Evolutionary conservation across 2,329 filamentous ascomycete species (phyloP).

Genomic region (Fusarium ramigenum): DNA sequence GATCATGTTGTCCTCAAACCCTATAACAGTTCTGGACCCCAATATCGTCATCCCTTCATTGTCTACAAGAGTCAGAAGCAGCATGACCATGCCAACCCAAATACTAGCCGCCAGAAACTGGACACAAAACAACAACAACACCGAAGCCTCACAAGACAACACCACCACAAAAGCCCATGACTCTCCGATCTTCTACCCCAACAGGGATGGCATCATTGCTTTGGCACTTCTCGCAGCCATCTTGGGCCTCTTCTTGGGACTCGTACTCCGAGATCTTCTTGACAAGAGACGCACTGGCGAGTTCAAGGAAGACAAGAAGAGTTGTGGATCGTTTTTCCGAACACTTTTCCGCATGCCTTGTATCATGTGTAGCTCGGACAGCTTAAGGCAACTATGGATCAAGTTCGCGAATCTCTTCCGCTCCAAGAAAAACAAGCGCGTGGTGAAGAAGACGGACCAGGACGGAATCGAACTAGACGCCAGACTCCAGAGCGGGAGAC

Average conservation of each 20-base stretch:
- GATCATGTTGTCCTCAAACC: background rate
- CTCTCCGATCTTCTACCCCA: background rate
- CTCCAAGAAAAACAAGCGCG: constrained; percentile 2
- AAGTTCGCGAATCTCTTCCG: constrained; percentile 29
- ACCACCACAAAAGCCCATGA: background rate
- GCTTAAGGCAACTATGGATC: background rate
- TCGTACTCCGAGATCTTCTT: constrained; percentile 21
- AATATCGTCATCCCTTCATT: background rate
- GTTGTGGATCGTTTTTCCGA: background rate
- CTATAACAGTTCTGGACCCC: background rate
- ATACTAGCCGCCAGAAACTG: background rate
- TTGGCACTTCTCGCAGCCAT: constrained; percentile 12
- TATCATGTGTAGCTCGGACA: constrained; percentile 3
- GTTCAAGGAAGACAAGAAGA: constrained; percentile 3
- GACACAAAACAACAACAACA: background rate
- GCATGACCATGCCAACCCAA: background rate
- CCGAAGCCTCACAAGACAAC: background rate
- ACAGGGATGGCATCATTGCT: constrained; percentile 3
- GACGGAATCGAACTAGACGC: background rate
- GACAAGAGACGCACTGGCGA: constrained; percentile 22
- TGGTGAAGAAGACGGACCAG: background rate
- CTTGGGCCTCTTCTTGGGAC: background rate
- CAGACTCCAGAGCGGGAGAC: background rate
- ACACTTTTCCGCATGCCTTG: background rate
- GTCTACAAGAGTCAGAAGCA: background rate